These are phyloP conservation scores for Jasminum sambac DNA, from an alignment of 257 asterid species.

Conservation along the genomic window DNA sequence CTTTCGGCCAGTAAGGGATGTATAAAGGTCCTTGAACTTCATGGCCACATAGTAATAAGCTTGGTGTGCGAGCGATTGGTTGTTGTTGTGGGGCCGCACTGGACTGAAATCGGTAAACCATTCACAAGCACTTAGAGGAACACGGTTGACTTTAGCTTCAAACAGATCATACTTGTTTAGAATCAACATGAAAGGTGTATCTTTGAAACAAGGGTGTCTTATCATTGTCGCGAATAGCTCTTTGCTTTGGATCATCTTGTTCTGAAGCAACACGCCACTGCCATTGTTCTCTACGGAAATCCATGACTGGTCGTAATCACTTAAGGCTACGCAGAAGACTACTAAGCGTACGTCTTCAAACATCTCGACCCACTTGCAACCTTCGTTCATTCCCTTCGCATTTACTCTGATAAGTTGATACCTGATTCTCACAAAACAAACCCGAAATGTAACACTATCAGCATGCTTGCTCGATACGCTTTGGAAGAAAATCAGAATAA, in stretches of 20 bases:
- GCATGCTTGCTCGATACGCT: too few species aligned
- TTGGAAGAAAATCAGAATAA: background rate
- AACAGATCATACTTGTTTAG: conserved; percentile 83
- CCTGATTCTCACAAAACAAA: conserved; percentile 36
- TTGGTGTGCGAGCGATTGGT: conserved; percentile 78
- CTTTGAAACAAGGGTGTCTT: conserved; percentile 72
- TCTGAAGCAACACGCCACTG: conserved; percentile 42
- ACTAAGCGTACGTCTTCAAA: conserved; percentile 89
- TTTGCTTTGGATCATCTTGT: conserved; percentile 82
- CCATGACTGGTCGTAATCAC: conserved; percentile 78
- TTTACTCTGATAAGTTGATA: conserved; percentile 87
- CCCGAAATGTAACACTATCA: background rate
- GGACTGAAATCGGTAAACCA: conserved; percentile 89
- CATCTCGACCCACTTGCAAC: conserved; percentile 98
- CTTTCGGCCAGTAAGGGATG: conserved; percentile 62
- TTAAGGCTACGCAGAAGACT: conserved; percentile 68
- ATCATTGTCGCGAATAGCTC: conserved; percentile 73
- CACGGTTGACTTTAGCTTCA: conserved; percentile 72
- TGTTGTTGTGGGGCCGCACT: conserved; percentile 59
- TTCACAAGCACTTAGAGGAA: conserved; percentile 63
- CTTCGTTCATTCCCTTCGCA: conserved; percentile 79
- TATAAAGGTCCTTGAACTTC: conserved; percentile 89
- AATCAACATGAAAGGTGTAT: conserved; percentile 76
- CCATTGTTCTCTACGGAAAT: conserved; percentile 45
- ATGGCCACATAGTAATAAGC: conserved; percentile 85